phyloP scores from a whole-genome alignment of 108 stramenopile species.

The Cyclotella choctawhatcheeana region DNA sequence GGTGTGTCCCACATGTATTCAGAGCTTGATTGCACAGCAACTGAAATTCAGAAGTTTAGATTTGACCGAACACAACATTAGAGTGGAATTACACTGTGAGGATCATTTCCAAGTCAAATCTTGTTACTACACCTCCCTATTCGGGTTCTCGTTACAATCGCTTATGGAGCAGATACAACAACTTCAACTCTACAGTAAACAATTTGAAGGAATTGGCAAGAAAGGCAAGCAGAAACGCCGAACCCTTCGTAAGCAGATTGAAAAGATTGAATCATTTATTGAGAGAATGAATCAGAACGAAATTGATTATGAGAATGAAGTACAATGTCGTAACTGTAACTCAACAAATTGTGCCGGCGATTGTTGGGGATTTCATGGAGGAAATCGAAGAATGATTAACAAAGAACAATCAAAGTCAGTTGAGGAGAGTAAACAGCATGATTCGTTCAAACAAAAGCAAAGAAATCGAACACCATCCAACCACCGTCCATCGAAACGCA shows the following conservation, averaged over 20 bases:
- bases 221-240: slow-evolving; percentile 74
- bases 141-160: slow-evolving; percentile 49
- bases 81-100: slow-evolving; percentile 74
- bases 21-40: slow-evolving; percentile 24
- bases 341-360: slow-evolving; percentile 58
- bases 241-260: slow-evolving; percentile 71
- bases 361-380: slow-evolving; percentile 91
- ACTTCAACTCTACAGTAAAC: slow-evolving; percentile 40
- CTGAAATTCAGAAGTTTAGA: slow-evolving; percentile 11
- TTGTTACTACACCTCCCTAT: slow-evolving; percentile 77
- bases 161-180: slow-evolving; percentile 53
- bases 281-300: slow-evolving; percentile 6
- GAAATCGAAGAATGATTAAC: slow-evolving; percentile 57
- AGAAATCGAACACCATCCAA: slow-evolving; percentile 36
- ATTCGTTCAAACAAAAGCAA: slow-evolving; percentile 13
- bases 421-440: not conserved
- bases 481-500: slow-evolving; percentile 48
- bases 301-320: not conserved
- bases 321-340: slow-evolving; percentile 77
- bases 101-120: slow-evolving; percentile 66
- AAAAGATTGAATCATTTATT: slow-evolving; percentile 53
- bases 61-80: not conserved
- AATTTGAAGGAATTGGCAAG: slow-evolving; percentile 64
- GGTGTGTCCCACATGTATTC: slow-evolving; percentile 61
- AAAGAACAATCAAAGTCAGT: slow-evolving; percentile 11